A percentile compares a stretch with the other conserved stretches of the same genome.
Conservation (phyloP, 2,329 filamentous ascomycete species). For the Monilinia laxa region DNA sequence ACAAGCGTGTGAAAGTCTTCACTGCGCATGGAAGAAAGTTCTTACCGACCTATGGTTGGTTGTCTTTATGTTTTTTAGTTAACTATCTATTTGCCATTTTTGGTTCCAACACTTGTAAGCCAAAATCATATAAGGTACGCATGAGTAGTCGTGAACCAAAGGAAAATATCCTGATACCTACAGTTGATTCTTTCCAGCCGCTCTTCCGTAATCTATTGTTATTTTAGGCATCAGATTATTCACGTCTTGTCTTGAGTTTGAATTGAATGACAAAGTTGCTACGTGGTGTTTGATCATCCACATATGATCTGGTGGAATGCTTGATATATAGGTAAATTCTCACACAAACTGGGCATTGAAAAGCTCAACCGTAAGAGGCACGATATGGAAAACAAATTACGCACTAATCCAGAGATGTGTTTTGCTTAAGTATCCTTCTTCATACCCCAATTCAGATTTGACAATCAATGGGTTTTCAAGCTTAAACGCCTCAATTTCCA, state of each 20-base stretch:
- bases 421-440: no score
- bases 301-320: neutral
- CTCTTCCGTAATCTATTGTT: neutral
- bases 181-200: neutral
- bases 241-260: neutral
- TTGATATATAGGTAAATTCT: neutral
- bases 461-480: no score
- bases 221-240: no score
- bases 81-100: neutral
- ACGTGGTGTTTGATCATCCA: neutral
- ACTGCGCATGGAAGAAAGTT: neutral
- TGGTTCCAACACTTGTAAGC: neutral
- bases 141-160: neutral
- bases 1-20: neutral
- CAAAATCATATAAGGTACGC: neutral
- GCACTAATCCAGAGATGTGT: no score
- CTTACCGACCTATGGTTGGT: neutral
- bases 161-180: neutral
- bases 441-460: no score
- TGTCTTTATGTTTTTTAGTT: no score
- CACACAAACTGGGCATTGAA: neutral
- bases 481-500: no score
- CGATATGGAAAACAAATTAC: no score
- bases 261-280: neutral
- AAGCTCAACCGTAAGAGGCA: no score